These are phyloP conservation scores for Aspergillus affinis DNA, from an alignment of 495 filamentous ascomycete genomes.

Conservation along the genomic window DNA sequence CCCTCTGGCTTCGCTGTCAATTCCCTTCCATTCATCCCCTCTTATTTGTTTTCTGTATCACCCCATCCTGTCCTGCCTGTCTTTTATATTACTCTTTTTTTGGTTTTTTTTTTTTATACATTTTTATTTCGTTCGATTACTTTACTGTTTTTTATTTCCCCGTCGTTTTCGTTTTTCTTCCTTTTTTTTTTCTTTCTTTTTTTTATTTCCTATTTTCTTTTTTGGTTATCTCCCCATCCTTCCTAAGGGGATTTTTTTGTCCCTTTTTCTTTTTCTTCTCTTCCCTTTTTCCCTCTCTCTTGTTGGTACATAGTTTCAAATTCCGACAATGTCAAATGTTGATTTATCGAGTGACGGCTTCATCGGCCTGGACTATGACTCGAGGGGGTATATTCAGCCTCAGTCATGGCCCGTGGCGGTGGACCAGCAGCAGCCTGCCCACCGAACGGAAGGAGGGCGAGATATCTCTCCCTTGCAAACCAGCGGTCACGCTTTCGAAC, in stretches of 20 bases:
- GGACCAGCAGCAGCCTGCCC: constrained; percentile 35
- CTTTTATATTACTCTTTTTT: constrained; percentile 1
- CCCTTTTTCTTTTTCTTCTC: constrained; percentile 10
- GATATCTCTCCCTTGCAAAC: constrained; percentile 49
- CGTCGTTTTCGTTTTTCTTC: constrained; percentile 8
- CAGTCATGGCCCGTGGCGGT: constrained; percentile 45
- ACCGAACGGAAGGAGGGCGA: constrained; percentile 37
- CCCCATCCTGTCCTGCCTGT: constrained; percentile 9
- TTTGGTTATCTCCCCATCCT: constrained; percentile 14
- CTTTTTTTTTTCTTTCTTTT: constrained; percentile 6
- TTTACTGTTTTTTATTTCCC: constrained; percentile 9
- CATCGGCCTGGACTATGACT: constrained; percentile 50
- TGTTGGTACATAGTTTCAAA: constrained; percentile 15
- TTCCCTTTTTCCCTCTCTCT: constrained; percentile 9
- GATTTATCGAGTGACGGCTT: constrained; percentile 46
- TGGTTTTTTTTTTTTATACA: constrained; percentile 4
- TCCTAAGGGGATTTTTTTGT: constrained; percentile 8
- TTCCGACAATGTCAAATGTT: constrained; percentile 43
- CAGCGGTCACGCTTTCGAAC: constrained; percentile 48
- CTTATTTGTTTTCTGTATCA: constrained; percentile 8
- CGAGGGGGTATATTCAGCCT: constrained; percentile 46
- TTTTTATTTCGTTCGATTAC: constrained; percentile 9
- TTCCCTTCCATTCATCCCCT: neutral
- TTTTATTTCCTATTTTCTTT: constrained; percentile 9
- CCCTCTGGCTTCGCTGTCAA: constrained; percentile 23